Percentiles rank a stretch among this genome's conserved stretches.
phyloP scores from a whole-genome alignment of 176 grass and related monocot species.

The Pontederia paniculata region DNA sequence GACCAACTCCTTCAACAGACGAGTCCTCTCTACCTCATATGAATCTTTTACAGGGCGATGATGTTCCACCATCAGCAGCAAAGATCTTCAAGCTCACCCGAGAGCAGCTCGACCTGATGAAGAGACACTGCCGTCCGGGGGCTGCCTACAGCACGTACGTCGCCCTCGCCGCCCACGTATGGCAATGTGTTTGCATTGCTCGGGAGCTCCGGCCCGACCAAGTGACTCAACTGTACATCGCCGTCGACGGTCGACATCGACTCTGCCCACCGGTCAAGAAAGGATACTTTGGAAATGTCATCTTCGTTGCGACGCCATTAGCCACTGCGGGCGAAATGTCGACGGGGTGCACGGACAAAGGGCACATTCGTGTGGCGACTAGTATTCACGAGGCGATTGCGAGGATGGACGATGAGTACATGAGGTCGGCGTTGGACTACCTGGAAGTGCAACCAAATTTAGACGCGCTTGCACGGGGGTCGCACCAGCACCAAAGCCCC shows the following conservation, averaged over 20 bases:
- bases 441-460: conserved; percentile 60
- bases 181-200: conserved; percentile 61
- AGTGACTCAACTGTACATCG: conserved; percentile 58
- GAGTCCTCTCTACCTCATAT: background rate
- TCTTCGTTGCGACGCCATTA: conserved; percentile 74
- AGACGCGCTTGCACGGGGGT: conserved; percentile 44
- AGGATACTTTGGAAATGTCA: conserved; percentile 86
- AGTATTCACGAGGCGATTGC: conserved; percentile 50
- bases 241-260: conserved; percentile 52
- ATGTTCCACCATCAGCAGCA: background rate
- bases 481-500: conserved; percentile 57
- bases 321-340: conserved; percentile 47
- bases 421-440: conserved; percentile 65
- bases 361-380: conserved; percentile 20
- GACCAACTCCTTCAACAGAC: background rate
- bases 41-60: background rate
- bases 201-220: conserved; percentile 50
- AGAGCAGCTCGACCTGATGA: conserved; percentile 21
- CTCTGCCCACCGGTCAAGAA: conserved; percentile 47
- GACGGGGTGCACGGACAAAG: background rate
- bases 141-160: conserved; percentile 36
- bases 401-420: conserved; percentile 52
- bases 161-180: conserved; percentile 57
- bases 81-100: conserved; percentile 1
- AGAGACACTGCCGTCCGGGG: conserved; percentile 13